A percentile compares a stretch with the other conserved stretches of the same genome.
Evolutionary conservation across 306 rosid genomes (phyloP).

Genomic region (Cicer pinnatifidum): DNA sequence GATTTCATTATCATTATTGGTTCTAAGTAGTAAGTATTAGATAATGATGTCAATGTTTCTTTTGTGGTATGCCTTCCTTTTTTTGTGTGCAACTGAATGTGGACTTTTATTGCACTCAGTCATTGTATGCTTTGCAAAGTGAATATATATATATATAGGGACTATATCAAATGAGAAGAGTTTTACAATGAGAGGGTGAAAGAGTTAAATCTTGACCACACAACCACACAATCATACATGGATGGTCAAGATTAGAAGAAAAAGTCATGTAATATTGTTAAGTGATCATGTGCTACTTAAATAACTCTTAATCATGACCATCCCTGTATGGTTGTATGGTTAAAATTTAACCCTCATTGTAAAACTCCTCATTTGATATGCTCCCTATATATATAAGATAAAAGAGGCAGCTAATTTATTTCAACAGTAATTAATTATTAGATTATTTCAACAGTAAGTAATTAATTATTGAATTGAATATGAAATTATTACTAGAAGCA

Average conservation of each 20-base stretch:
- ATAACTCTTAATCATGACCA: too few species aligned
- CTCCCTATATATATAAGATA: conserved; percentile 4
- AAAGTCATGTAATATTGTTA: too few species aligned
- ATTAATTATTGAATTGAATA: conserved; percentile 7
- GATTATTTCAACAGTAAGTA: not conserved
- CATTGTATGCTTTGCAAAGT: conserved; percentile 5
- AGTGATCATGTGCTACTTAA: too few species aligned
- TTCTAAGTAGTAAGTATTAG: conserved; percentile 25
- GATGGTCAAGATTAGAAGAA: too few species aligned
- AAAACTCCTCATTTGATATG: too few species aligned
- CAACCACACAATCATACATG: too few species aligned
- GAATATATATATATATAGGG: not conserved
- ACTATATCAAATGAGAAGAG: too few species aligned
- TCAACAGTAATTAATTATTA: not conserved
- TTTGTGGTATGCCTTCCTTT: not conserved
- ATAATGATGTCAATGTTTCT: conserved; percentile 11
- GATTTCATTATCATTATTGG: not conserved
- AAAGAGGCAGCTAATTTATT: conserved; percentile 29
- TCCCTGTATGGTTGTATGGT: too few species aligned
- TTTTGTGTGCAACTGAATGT: conserved; percentile 4
- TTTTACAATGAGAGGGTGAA: too few species aligned
- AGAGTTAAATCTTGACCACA: too few species aligned
- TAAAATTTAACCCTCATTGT: too few species aligned
- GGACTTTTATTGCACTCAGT: conserved; percentile 11
- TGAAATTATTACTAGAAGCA: conserved; percentile 5